Base-by-base conservation (phyloP, 2,329 filamentous ascomycete species). In the Colletotrichum sp. region DNA sequence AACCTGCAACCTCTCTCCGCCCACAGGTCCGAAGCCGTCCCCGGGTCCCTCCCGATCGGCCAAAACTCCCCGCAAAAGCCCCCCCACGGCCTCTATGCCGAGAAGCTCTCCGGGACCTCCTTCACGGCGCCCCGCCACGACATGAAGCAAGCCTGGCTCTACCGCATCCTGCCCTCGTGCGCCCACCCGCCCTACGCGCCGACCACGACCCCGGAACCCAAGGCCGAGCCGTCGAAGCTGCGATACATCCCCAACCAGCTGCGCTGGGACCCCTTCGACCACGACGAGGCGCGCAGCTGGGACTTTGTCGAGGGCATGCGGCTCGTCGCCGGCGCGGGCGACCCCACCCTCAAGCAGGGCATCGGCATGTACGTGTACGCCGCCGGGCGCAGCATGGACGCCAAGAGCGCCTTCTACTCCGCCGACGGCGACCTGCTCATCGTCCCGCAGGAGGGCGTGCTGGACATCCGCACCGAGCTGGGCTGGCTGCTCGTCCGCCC, bases 1-100 rank as follows among this genome's bases (percentile, higher is more conserved):
- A 15, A n/a, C 34, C 28, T 36, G n/a, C 24, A 8, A 34, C 15
- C 8, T 34, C 49, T 49, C 32, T 6, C 6, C 10, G 6, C 21
- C 5, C 32, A 3, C 80, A 96, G 94, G 82, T 92, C 94, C 59
- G 95, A 97, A 88, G 95, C 95, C 60, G 87, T 96, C 72, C 88
- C 92, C 18, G 94, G 93, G 21, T 93, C 95, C 7, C 88, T 96
- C 7, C 95, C 95, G 10, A 82, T 95, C 75, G 95, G 90, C 66
- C 90, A 93, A 57, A 98, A 98, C 87, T 95, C 94, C 4, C 95
- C 95, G 0, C 95, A 98, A 83, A 95, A 95, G 82, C 93, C 93
- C 0, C 90, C 94, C 0, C 92, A 92, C 78, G 95, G 95, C 1
- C 91, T 98, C 32, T 97, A 97, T 85, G 92, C 95, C 32, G 95